Evolutionary conservation across 129 eudicot species (phyloP).

Genomic region (Tagetes erecta): DNA sequence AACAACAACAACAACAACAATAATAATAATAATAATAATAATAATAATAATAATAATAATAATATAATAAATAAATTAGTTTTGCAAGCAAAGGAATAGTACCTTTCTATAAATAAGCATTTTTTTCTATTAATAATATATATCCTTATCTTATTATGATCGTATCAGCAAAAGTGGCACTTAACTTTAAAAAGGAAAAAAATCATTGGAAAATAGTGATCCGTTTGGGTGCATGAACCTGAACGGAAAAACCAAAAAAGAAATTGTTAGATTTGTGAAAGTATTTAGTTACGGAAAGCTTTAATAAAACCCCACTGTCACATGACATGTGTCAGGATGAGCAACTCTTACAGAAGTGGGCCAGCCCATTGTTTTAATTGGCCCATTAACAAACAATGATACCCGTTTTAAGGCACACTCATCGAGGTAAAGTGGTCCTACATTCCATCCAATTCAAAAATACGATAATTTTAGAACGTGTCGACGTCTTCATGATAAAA

Average conservation of each 20-base stretch:
- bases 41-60: too few relatives aligned
- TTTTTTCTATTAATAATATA: not conserved
- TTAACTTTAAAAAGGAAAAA: conserved; percentile 9
- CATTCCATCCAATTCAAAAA: conserved; percentile 2
- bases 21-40: too few relatives aligned
- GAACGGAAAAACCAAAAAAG: not conserved
- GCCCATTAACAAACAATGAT: conserved; percentile 23
- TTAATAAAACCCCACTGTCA: conserved; percentile 48
- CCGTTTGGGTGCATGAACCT: conserved; percentile 36
- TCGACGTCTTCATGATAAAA: too few relatives aligned
- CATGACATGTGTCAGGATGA: conserved; percentile 48
- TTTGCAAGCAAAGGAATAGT: not conserved
- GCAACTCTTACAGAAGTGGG: conserved; percentile 37
- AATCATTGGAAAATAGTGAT: conserved; percentile 3
- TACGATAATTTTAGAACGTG: not conserved
- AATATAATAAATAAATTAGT: too few relatives aligned
- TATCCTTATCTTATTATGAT: conserved; percentile 1
- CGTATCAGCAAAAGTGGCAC: not conserved
- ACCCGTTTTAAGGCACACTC: conserved; percentile 36
- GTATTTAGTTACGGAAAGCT: conserved; percentile 30
- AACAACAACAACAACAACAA: too few relatives aligned
- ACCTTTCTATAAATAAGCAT: not conserved
- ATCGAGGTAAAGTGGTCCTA: conserved; percentile 34
- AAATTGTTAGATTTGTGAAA: conserved; percentile 4
- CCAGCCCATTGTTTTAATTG: conserved; percentile 31